phyloP scores from a whole-genome alignment of 129 eudicot genomes.

The Pulicaria dysenterica region DNA sequence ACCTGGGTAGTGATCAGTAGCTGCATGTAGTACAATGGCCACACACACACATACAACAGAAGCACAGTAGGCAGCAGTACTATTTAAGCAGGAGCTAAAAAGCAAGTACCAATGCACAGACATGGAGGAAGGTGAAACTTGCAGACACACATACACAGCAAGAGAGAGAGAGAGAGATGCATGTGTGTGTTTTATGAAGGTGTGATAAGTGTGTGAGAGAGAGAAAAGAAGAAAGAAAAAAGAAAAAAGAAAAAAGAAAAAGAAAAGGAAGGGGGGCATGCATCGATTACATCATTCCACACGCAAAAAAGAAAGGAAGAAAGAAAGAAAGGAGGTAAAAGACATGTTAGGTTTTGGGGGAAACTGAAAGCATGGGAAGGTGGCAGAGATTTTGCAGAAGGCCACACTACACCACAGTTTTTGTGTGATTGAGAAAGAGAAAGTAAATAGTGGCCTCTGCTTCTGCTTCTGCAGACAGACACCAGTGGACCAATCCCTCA shows the following conservation, averaged over 20 bases:
- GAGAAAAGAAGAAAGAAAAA: neutral
- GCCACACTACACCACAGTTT: conserved; percentile 41
- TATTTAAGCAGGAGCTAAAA: conserved; percentile 33
- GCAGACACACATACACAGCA: conserved; percentile 9
- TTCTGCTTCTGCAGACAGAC: conserved; percentile 26
- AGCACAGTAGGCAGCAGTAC: neutral
- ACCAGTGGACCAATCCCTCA: conserved; percentile 48
- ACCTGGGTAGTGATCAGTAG: conserved; percentile 38
- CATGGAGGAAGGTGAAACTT: conserved; percentile 43
- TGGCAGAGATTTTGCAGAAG: conserved; percentile 46
- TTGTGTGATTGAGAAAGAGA: conserved; percentile 50
- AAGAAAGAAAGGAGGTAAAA: conserved; percentile 32
- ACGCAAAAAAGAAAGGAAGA: conserved; percentile 20
- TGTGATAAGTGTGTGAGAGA: conserved; percentile 26
- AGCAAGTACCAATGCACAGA: conserved; percentile 52
- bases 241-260: neutral
- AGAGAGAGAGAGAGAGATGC: neutral
- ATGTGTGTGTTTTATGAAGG: conserved; percentile 28
- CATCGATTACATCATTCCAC: conserved; percentile 34
- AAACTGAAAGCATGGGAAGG: conserved; percentile 42
- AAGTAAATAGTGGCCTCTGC: conserved; percentile 39
- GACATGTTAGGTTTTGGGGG: conserved; percentile 42
- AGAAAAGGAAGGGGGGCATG: conserved; percentile 26
- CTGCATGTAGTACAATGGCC: conserved; percentile 35
- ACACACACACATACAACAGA: conserved; percentile 25